Conservation (phyloP, 192 early-diverging fungal species). For the Backusella liffmaniae region DNA sequence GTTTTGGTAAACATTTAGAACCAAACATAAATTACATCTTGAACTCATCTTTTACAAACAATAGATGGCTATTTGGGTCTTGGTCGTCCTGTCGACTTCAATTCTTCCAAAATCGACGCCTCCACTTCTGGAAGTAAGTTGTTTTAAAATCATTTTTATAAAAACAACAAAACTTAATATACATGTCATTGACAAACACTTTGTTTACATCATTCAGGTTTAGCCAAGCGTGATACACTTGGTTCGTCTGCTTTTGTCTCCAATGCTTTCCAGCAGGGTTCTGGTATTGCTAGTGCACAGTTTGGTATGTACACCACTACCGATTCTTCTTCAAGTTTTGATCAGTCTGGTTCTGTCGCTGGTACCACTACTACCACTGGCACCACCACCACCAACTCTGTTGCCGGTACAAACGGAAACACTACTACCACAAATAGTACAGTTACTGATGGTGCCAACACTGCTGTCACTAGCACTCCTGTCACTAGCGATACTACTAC, state of each 20-base stretch:
- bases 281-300: slow-evolving; percentile 26
- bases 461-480: background rate
- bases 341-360: slow-evolving; percentile 5
- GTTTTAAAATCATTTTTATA: background rate
- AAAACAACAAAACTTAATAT: background rate
- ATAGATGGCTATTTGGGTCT: slow-evolving; percentile 37
- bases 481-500: background rate
- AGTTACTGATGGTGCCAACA: slow-evolving; percentile 5
- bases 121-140: slow-evolving; percentile 9
- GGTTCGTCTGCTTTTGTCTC: slow-evolving; percentile 21
- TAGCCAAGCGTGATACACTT: slow-evolving; percentile 22
- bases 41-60: background rate
- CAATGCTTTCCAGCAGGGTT: slow-evolving; percentile 30
- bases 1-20: slow-evolving; percentile 19
- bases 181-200: background rate
- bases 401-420: background rate
- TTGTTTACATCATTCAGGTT: background rate
- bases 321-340: background rate
- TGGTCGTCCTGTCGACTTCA: slow-evolving; percentile 33
- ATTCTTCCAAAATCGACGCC: slow-evolving; percentile 14
- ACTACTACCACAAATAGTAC: background rate
- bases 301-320: slow-evolving; percentile 37
- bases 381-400: background rate
- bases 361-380: background rate
- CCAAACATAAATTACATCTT: background rate